Base-by-base conservation (phyloP, 192 early-diverging fungal species). In the Nowakowskiella sp. region DNA sequence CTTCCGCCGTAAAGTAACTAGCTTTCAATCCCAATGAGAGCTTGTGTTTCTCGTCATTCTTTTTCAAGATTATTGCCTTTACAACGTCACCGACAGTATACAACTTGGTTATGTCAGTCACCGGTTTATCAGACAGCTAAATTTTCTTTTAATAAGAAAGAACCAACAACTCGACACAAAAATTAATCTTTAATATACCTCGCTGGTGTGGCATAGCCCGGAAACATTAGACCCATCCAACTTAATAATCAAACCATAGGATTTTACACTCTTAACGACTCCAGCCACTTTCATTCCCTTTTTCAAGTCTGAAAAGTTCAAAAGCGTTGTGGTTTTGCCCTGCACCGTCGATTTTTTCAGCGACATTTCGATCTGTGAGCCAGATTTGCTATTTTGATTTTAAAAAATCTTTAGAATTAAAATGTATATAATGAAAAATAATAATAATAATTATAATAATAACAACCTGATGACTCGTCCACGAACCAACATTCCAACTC, bases 51-150 rank as follows among this genome's bases (percentile, higher is more conserved):
- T 73, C 73, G 10, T 58, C 33, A 57, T 92, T 82, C 25, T 90
- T 80, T 42, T 82, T 81, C 34, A 91, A 70, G 24, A 94, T 80
- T 47, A 76, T 73, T 23, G 86, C 88, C 53, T 85, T 84, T 23
- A 94, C 89, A 2, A 79, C 73, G 58, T 94, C 89, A 27, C 92
- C 92, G 19, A 89, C 67, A 49, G 77, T 65, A 57, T 91, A 95
- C 34, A 95, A 60, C 53, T 78, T 77, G 9, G 77, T 73, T 22
- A 90, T 71, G 31, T 82, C 78, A 3, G 75, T 77, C 25, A 84
- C 73, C n/a, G 71, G 74, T 46, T 77, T 83, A 67, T 94, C 91
- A 1, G 89, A 85, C 47, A 90, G 81, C 67, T 70, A 28, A 6
- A 10, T 5, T 48, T 1, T 21, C n/a, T 2, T 47, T 29, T 34